Base-by-base conservation (phyloP, 805 yeast species). In the Tetrapisispora pingtungensis region DNA sequence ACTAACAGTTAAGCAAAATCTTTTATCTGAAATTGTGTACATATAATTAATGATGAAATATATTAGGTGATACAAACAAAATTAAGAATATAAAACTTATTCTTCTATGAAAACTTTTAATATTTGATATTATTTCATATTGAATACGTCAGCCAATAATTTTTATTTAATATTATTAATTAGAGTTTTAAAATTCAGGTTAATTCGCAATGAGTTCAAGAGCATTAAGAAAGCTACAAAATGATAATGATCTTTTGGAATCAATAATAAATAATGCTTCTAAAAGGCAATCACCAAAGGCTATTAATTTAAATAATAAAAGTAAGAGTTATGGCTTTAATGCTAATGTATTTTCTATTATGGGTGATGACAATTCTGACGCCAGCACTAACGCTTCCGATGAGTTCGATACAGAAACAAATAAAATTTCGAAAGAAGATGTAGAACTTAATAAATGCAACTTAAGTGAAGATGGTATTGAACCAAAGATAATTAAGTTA, bases 191-290 rank as follows among this genome's bases (percentile, higher is more conserved):
- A 26, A 26, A 26, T 7, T 26, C 10, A 10, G 10, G 10, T 10
- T 8, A 26, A 26, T 8, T 8, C 10, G 10, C 7, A 7, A 65
- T 64, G 69, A 61, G 68, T 50, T 58, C 66, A 6, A 57, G 68
- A 46, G 66, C 64, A 17, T 50, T 67, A 46, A 61, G 63, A 44
- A 66, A 59, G 45, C 49, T 59, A 33, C 62, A 61, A 43, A 60
- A 60, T 46, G 65, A 61, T 39, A 54, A 59, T 27, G 59, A 58
- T 15, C 36, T 59, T 32, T 31, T 58, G 15, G 55, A 52, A 14
- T 49, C 61, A 6, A 42, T 59, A 13, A 34, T 59, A 18, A 30
- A 39, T 8, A 37, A 53, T 1, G 42, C 45, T 8, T 30, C 40
- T 10, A 41, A 32, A 12, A 37, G 30, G 5, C n/a, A 10, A 2